Percentiles rank a stretch among this genome's conserved stretches.
These are phyloP conservation scores for Termitomyces sp. DNA, from an alignment of 768 basidiomycete genomes.

Conservation along the genomic window DNA sequence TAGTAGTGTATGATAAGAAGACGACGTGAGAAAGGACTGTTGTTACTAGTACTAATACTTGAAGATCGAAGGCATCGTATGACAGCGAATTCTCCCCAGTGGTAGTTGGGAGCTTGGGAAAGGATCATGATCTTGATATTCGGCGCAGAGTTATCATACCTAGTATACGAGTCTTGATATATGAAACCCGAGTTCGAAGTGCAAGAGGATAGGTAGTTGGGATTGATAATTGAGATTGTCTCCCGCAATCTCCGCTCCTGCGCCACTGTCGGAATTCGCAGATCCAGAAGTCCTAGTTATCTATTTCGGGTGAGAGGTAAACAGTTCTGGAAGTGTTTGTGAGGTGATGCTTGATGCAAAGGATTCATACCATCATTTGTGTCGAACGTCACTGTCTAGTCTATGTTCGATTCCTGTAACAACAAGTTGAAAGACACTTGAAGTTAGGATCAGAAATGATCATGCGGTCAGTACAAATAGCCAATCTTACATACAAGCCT, in stretches of 20 bases:
- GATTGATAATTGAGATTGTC: not conserved
- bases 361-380: not conserved
- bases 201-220: not conserved
- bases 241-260: not conserved
- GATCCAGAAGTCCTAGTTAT: not conserved
- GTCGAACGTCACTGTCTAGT: not conserved
- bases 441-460: too few relatives aligned
- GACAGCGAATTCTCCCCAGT: not conserved
- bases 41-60: not conserved
- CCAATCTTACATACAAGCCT: too few relatives aligned
- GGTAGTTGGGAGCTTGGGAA: not conserved
- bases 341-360: not conserved
- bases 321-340: not conserved
- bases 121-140: not conserved
- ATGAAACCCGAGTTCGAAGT: not conserved
- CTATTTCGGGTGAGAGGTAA: not conserved
- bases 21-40: not conserved
- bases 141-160: not conserved
- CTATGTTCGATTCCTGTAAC: not conserved
- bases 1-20: not conserved
- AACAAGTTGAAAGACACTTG: too few relatives aligned
- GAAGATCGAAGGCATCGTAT: not conserved
- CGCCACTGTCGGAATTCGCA: not conserved
- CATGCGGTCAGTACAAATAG: too few relatives aligned
- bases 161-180: not conserved